Evolutionary conservation across 352 stramenopile genomes (phyloP), one percentile per base, ranked within the genome.

Genomic region (Globisporangium nodosum): DNA sequence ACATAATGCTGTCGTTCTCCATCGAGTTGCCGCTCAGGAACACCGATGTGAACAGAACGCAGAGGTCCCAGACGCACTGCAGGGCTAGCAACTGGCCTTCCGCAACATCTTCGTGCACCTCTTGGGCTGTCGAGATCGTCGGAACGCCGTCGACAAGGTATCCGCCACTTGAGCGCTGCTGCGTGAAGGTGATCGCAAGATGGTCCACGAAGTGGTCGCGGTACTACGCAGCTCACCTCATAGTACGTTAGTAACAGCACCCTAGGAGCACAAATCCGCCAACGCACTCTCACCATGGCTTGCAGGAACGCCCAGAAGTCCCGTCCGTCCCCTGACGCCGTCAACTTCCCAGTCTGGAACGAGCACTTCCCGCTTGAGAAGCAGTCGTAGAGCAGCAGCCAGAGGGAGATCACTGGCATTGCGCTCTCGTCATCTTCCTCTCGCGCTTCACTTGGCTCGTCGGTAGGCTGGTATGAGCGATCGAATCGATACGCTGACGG

Each of bases 281-380:
- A 53, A 16, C 7, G 58, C 4, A 51, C 15, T 15, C 43, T 24
- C 64, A 67, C 71, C 61, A 77, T 64, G 2, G 71, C 73, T 66
- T 83, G 74, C 4, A 91, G 53, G 46, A 88, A 74, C 27, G 65
- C 56, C 80, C 80, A 90, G 24, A 88, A 73, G 15, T 76, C 60
- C 35, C 63, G 71, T 21, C 71, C 70, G 54, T 71, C 79, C 1
- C 49, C 55, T 27, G 49, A 33, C 2, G 21, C 54, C 46, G 33
- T 53, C 12, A n/a, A 55, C 45, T 57, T 64, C 27, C 61, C 65
- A 47, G 56, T 43, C 49, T 76, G 62, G 46, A 65, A 46, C 7
- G 52, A 21, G 31, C 71, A 64, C 42, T 65, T 61, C 8, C 61
- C 51, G 35, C 47, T 58, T 30, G 50, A 43, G 49, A 64, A 86